phyloP scores from a whole-genome alignment of 805 yeast genomes.

The Grigorovia yakushimaensis region DNA sequence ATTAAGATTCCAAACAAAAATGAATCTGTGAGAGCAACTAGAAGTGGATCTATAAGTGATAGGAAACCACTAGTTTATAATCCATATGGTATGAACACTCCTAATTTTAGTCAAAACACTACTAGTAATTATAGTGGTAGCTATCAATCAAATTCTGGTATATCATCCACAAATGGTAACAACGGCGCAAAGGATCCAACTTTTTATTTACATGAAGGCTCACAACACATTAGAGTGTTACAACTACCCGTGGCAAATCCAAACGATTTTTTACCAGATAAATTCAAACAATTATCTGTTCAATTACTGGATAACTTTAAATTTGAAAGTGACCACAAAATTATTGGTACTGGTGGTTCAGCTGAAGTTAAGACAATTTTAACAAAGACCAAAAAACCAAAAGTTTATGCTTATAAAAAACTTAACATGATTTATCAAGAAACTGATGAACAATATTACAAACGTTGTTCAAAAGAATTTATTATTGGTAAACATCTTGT shows the following conservation, averaged over 20 bases:
- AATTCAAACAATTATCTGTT: constrained; percentile 38
- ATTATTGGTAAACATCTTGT: constrained; percentile 46
- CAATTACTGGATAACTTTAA: constrained; percentile 49
- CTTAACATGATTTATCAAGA: constrained; percentile 53
- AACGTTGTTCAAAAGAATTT: constrained; percentile 54
- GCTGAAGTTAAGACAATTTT: constrained; percentile 48
- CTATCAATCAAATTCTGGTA: not conserved
- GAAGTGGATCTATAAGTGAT: constrained; percentile 2
- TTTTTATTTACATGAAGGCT: constrained; percentile 29
- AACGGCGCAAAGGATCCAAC: constrained; percentile 14
- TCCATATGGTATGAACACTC: constrained; percentile 43
- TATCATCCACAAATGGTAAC: not conserved
- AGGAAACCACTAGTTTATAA: constrained; percentile 46
- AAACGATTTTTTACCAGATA: constrained; percentile 49
- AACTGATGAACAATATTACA: constrained; percentile 52
- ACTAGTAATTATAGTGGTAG: not conserved
- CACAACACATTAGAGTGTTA: constrained; percentile 35
- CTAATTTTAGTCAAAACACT: constrained; percentile 1
- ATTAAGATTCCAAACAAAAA: not conserved
- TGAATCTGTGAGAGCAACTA: not conserved
- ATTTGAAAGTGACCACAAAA: constrained; percentile 35
- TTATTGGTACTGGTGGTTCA: constrained; percentile 65
- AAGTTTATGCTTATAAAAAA: constrained; percentile 52
- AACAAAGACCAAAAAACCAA: constrained; percentile 9
- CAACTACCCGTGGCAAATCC: constrained; percentile 59